phyloP scores from a whole-genome alignment of 2,329 filamentous ascomycete genomes.

The Penicillium brasilianum region DNA sequence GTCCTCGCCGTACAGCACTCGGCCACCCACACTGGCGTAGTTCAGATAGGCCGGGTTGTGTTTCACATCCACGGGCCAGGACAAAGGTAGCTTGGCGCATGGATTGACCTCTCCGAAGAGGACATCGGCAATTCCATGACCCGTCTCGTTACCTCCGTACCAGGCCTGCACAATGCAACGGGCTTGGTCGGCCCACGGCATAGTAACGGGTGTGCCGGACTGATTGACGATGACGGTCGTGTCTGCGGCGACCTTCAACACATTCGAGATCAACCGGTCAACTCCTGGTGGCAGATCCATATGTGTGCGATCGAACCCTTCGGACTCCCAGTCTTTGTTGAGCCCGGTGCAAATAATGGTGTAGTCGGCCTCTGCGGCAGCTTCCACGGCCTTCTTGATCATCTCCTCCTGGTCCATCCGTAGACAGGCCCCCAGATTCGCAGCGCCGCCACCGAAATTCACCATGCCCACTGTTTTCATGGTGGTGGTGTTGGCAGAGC shows the following conservation, averaged over 20 bases:
- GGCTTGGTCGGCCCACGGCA: constrained; percentile 51
- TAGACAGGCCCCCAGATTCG: constrained; percentile 34
- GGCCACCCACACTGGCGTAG: constrained; percentile 69
- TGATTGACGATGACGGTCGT: constrained; percentile 72
- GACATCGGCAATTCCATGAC: constrained; percentile 78
- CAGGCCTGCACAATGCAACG: constrained; percentile 72
- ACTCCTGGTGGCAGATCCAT: constrained; percentile 57
- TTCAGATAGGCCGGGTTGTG: constrained; percentile 78
- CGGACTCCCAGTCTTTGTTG: constrained; percentile 43
- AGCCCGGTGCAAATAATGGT: constrained; percentile 32
- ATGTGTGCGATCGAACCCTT: constrained; percentile 29
- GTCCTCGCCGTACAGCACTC: constrained; percentile 76
- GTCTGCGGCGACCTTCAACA: constrained; percentile 68
- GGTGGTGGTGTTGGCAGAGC: constrained; percentile 34
- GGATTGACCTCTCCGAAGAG: constrained; percentile 74
- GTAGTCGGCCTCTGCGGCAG: constrained; percentile 26
- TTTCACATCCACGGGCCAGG: constrained; percentile 67
- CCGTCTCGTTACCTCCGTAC: constrained; percentile 83
- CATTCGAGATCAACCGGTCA: constrained; percentile 63
- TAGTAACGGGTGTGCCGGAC: constrained; percentile 69
- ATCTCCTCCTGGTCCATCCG: constrained; percentile 22
- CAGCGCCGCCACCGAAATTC: constrained; percentile 31
- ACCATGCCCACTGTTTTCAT: constrained; percentile 34
- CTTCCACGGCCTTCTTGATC: constrained; percentile 19
- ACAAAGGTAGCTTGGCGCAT: constrained; percentile 73